Evolutionary conservation across 345 rosid species (phyloP).

Genomic region (Turritis glabra): DNA sequence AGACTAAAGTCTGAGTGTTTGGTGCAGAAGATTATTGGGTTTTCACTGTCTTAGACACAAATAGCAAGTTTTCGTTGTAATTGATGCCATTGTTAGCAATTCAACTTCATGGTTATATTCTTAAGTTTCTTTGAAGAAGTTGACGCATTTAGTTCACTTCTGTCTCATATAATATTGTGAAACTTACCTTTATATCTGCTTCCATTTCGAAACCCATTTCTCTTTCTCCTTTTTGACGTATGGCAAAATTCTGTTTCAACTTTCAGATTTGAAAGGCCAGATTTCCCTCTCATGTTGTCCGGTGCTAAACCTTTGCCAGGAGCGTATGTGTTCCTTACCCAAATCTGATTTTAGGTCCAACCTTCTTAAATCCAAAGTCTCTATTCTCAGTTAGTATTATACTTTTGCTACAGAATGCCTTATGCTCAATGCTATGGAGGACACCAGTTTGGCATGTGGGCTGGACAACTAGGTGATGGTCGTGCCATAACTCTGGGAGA

Average conservation of each 20-base stretch:
- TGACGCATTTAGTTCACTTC: background rate
- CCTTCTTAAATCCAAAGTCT: constrained; percentile 4
- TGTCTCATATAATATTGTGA: background rate
- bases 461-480: constrained; percentile 99
- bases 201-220: background rate
- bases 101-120: background rate
- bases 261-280: constrained; percentile 85
- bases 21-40: background rate
- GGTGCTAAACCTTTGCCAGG: constrained; percentile 77
- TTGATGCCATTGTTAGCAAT: background rate
- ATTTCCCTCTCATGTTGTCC: constrained; percentile 73
- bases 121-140: background rate
- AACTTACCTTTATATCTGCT: background rate
- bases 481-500: constrained; percentile 95
- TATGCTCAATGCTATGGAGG: constrained; percentile 98
- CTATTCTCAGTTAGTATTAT: constrained; percentile 3
- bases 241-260: background rate
- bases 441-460: constrained; percentile 98
- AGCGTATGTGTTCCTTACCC: constrained; percentile 54
- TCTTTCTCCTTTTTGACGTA: background rate
- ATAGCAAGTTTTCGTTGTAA: background rate
- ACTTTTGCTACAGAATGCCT: constrained; percentile 56
- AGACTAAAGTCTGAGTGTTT: background rate
- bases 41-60: background rate
- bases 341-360: background rate